Percentiles rank a stretch among this genome's conserved stretches.
These are phyloP conservation scores for Panicum hallii DNA, from an alignment of 202 grass and related monocot genomes.

Conservation along the genomic window DNA sequence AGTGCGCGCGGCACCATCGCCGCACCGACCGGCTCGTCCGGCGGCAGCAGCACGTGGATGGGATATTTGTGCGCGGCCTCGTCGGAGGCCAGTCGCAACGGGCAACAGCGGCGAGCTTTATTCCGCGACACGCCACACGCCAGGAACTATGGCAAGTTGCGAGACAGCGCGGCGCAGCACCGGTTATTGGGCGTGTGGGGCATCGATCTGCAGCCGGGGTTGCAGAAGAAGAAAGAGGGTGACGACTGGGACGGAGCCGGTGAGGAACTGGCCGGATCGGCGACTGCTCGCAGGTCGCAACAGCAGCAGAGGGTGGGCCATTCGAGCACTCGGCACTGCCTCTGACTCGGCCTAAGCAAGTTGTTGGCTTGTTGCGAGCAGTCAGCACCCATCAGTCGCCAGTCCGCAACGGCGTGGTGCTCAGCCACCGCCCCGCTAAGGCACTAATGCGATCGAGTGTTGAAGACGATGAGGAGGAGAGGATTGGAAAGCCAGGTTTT, in stretches of 20 bases:
- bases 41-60: neutral
- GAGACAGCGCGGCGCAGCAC: neutral
- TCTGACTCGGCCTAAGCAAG: no score
- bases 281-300: no score
- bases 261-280: neutral
- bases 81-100: neutral
- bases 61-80: constrained; percentile 15
- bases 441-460: no score
- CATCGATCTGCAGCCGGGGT: neutral
- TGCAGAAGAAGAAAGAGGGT: neutral
- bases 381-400: no score
- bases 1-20: neutral
- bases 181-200: neutral
- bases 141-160: neutral
- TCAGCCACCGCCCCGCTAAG: no score
- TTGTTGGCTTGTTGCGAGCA: no score
- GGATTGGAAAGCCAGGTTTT: no score
- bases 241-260: neutral
- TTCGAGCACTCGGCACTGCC: neutral
- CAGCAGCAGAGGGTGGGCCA: neutral
- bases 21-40: neutral
- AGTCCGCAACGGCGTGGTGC: no score
- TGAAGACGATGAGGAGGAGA: no score
- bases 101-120: neutral
- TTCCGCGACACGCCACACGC: neutral